These are phyloP conservation scores for Moesziomyces globuligerus DNA, from an alignment of 1,284 basidiomycete genomes.

Conservation along the genomic window DNA sequence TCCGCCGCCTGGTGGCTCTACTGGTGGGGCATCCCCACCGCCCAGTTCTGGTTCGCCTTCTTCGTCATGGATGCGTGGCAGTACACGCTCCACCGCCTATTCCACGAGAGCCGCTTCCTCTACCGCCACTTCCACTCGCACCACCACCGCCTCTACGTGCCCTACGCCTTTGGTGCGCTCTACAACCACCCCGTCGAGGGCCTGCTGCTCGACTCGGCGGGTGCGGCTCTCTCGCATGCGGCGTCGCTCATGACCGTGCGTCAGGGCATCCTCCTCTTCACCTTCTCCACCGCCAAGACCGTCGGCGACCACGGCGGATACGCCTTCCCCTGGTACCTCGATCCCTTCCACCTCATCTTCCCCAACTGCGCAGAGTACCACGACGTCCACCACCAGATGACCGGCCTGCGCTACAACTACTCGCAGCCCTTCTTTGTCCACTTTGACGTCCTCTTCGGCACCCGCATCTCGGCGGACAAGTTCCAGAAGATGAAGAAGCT, in stretches of 20 bases:
- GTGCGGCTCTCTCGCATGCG: conserved; percentile 81
- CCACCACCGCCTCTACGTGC: conserved; percentile 95
- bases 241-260: conserved; percentile 79
- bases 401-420: conserved; percentile 96
- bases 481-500: conserved; percentile 58
- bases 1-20: conserved; percentile 76
- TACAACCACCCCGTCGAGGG: conserved; percentile 97
- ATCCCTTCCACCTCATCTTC: conserved; percentile 79
- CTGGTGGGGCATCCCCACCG: conserved; percentile 90
- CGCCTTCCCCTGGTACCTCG: conserved; percentile 81
- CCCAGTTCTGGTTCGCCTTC: conserved; percentile 83
- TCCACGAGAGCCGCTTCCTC: conserved; percentile 90
- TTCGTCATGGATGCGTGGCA: conserved; percentile 98
- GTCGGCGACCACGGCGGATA: conserved; percentile 99
- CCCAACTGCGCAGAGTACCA: conserved; percentile 98
- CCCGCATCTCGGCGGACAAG: conserved; percentile 74
- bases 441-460: conserved; percentile 75
- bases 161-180: conserved; percentile 94
- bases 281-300: conserved; percentile 87
- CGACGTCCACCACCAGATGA: conserved; percentile 92
- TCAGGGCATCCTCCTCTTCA: conserved; percentile 82
- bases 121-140: conserved; percentile 93
- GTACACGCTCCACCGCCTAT: conserved; percentile 90
- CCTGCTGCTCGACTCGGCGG: conserved; percentile 86
- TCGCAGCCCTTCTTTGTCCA: conserved; percentile 84